A percentile compares a stretch with the other conserved stretches of the same genome.
These are phyloP conservation scores for Grosmannia huntii DNA, from an alignment of 2,329 filamentous ascomycete species.

Conservation along the genomic window DNA sequence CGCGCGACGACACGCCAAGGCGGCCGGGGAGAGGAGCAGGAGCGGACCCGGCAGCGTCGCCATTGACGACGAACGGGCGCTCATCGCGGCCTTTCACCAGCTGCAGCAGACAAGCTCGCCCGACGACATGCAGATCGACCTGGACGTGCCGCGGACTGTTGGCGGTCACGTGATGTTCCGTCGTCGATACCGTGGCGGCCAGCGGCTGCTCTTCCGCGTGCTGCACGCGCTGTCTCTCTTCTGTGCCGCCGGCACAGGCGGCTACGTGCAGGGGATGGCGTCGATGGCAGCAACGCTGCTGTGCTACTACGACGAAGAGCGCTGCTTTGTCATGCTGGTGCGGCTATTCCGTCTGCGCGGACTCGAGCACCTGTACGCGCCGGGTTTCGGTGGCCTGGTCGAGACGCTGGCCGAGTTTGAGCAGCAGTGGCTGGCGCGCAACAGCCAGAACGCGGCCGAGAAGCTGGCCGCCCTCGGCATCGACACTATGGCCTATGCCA, in stretches of 20 bases:
- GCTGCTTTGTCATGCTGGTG: conserved; percentile 92
- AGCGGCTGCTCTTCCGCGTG: conserved; percentile 82
- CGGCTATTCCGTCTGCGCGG: conserved; percentile 84
- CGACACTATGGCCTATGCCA: conserved; percentile 84
- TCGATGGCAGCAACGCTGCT: conserved; percentile 82
- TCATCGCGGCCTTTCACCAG: conserved; percentile 59
- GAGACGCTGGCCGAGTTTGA: conserved; percentile 76
- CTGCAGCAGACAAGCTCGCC: conserved; percentile 64
- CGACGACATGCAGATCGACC: conserved; percentile 93
- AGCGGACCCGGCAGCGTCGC: not conserved
- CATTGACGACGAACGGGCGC: conserved; percentile 12
- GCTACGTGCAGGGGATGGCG: conserved; percentile 98
- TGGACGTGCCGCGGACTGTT: conserved; percentile 92
- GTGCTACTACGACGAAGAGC: conserved; percentile 94
- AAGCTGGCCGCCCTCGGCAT: conserved; percentile 73
- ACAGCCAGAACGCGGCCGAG: conserved; percentile 51
- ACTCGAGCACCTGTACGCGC: conserved; percentile 69
- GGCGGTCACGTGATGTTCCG: conserved; percentile 97
- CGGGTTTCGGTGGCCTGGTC: conserved; percentile 79
- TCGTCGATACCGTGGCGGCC: conserved; percentile 77
- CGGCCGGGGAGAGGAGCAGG: not conserved
- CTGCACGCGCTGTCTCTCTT: conserved; percentile 86
- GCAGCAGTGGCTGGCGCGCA: conserved; percentile 63
- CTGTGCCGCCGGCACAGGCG: conserved; percentile 59
- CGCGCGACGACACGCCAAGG: conserved; percentile 30